These are phyloP conservation scores for Alectoria sarmentosa DNA, from an alignment of 495 filamentous ascomycete species.

Conservation along the genomic window DNA sequence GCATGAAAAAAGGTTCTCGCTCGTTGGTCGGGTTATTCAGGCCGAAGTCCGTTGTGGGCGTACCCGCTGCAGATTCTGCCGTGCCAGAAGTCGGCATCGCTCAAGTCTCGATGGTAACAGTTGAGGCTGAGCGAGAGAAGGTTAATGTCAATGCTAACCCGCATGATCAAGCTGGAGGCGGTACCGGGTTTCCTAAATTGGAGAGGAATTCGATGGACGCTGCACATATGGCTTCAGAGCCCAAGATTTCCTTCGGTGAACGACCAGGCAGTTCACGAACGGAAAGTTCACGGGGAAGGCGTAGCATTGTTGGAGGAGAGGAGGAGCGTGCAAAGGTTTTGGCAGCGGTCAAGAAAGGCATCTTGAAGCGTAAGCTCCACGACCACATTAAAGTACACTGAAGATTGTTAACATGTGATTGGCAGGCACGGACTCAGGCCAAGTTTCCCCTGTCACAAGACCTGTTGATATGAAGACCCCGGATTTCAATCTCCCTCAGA, in stretches of 20 bases:
- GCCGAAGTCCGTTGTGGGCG: slow-evolving; percentile 83
- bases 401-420: slow-evolving; percentile 28
- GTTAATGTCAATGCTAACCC: slow-evolving; percentile 72
- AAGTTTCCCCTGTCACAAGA: slow-evolving; percentile 57
- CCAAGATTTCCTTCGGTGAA: slow-evolving; percentile 44
- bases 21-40: slow-evolving; percentile 93
- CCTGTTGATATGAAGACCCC: slow-evolving; percentile 45
- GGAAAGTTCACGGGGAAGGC: slow-evolving; percentile 49
- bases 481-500: slow-evolving; percentile 45
- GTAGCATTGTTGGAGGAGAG: slow-evolving; percentile 87
- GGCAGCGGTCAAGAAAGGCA: slow-evolving; percentile 85
- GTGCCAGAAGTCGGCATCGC: slow-evolving; percentile 60
- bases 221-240: slow-evolving; percentile 34
- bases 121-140: slow-evolving; percentile 83
- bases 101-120: slow-evolving; percentile 87
- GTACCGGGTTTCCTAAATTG: slow-evolving; percentile 82
- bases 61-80: slow-evolving; percentile 56
- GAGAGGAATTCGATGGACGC: slow-evolving; percentile 72
- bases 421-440: slow-evolving; percentile 56
- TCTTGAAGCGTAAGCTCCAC: slow-evolving; percentile 76
- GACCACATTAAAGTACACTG: not conserved
- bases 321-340: slow-evolving; percentile 85
- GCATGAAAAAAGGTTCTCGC: slow-evolving; percentile 85
- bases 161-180: slow-evolving; percentile 60
- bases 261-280: slow-evolving; percentile 28